These are phyloP conservation scores for Zymoseptoria ardabiliae DNA, from an alignment of 2,329 filamentous ascomycete genomes.

Conservation along the genomic window DNA sequence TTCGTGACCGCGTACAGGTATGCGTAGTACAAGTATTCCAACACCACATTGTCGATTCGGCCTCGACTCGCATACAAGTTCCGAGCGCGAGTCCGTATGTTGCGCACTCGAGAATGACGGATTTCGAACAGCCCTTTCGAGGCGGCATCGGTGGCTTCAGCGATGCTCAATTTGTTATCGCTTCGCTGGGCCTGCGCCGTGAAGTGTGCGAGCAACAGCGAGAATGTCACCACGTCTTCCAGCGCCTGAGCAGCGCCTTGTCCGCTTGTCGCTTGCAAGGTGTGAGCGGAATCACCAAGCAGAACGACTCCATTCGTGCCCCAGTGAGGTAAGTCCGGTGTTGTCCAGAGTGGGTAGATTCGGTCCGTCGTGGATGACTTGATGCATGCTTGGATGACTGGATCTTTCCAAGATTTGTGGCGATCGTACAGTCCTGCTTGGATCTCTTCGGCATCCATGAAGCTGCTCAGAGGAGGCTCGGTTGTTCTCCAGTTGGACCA, in stretches of 20 bases:
- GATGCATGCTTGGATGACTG: slow-evolving; percentile 32
- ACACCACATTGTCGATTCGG: not conserved
- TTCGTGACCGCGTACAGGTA: slow-evolving; percentile 2
- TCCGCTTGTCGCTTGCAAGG: slow-evolving; percentile 46
- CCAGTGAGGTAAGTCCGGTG: slow-evolving; percentile 43
- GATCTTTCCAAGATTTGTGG: slow-evolving; percentile 41
- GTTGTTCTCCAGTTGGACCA: slow-evolving; percentile 7
- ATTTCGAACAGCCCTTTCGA: slow-evolving; percentile 3
- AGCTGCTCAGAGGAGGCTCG: not conserved
- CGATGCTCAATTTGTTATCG: not conserved
- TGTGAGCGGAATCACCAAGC: slow-evolving; percentile 52
- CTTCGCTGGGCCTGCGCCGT: not conserved
- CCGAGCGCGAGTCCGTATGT: slow-evolving; percentile 2
- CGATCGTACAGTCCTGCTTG: slow-evolving; percentile 33
- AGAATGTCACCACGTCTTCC: slow-evolving; percentile 46
- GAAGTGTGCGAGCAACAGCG: slow-evolving; percentile 30
- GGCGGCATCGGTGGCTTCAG: not conserved
- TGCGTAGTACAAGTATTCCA: slow-evolving; percentile 3
- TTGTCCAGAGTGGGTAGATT: slow-evolving; percentile 45
- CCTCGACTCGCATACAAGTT: slow-evolving; percentile 3
- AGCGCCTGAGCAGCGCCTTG: slow-evolving; percentile 50
- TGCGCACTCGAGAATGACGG: slow-evolving; percentile 1
- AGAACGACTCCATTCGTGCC: slow-evolving; percentile 42
- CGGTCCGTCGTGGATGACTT: slow-evolving; percentile 33
- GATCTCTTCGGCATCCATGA: slow-evolving; percentile 12